Base-by-base conservation (phyloP, 352 stramenopile genomes). In the Halophytophthora polymorphica region DNA sequence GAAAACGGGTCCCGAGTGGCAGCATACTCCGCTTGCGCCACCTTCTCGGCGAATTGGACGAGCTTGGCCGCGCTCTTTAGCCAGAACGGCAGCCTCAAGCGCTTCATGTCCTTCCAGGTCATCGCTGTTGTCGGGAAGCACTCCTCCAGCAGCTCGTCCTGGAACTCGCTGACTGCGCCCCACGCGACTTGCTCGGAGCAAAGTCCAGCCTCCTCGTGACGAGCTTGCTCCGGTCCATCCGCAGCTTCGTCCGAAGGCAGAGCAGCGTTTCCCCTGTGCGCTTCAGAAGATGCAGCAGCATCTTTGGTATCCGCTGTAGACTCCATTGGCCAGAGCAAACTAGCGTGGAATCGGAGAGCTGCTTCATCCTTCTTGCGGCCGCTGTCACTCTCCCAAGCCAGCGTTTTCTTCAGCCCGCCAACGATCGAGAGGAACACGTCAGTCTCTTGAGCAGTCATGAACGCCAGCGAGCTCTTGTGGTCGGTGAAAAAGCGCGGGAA, bases 131-230 rank as follows among this genome's bases (percentile, higher is more conserved):
- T 29, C 10, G 73, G 54, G 50, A 90, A 84, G n/a, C 77, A 90
- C 42, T 89, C 77, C 45, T 86, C 67, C n/a, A 93, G 54, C 21
- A 93, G 45, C 38, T 88, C 77, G 12, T 52, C 56, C 44, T 90
- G 80, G 43, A 69, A 73, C 14, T 90, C 76, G 35, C 71, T 90
- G 11, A 93, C 50, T 21, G 71, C 73, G 13, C 66, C 80, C 83
- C 83, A 93, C 1, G 54, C 75, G 17, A 95, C 68, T 69, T 91
- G 83, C 46, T 92, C 83, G 2, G 85, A 91, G 64, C 66, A 88
- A 60, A 93, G 70, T 1, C 82, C 79, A 31, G 45, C 47, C n/a
- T 56, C 47, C 4, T 14, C 31, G 13, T 18, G 19, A 19, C 12
- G 21, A 1, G 35, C 52, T 29, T 36, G 28, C n/a, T 40, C 41